These are phyloP conservation scores for Entophlyctis helioformis DNA, from an alignment of 192 early-diverging fungal species.

Conservation along the genomic window DNA sequence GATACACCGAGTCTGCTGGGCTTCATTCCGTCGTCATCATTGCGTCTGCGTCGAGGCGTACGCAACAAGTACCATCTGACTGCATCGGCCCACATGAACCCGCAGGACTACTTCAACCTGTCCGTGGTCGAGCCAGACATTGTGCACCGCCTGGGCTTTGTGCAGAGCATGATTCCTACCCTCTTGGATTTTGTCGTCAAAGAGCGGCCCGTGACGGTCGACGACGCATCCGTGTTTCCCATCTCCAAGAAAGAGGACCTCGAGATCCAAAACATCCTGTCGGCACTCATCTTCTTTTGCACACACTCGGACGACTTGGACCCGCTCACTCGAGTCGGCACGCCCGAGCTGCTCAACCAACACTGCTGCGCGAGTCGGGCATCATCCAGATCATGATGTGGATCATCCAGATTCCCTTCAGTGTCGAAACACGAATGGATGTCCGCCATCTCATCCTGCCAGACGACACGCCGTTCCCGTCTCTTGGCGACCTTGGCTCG, in stretches of 20 bases:
- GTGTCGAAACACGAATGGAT: neutral
- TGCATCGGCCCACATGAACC: slow-evolving; percentile 13
- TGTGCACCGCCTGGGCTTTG: slow-evolving; percentile 11
- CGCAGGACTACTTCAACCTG: slow-evolving; percentile 9
- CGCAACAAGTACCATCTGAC: too few species aligned
- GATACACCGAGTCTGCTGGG: too few species aligned
- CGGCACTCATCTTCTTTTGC: slow-evolving; percentile 17
- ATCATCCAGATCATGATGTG: slow-evolving; percentile 15
- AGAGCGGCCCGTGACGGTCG: too few species aligned
- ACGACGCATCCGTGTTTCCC: too few species aligned
- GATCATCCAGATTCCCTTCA: slow-evolving; percentile 14
- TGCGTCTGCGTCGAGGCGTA: too few species aligned
- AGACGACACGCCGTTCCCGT: too few species aligned
- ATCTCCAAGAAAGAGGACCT: too few species aligned
- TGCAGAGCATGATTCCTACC: too few species aligned
- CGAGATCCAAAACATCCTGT: too few species aligned
- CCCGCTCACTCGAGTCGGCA: slow-evolving; percentile 15
- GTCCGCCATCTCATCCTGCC: neutral
- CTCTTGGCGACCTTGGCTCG: too few species aligned
- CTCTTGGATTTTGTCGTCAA: too few species aligned
- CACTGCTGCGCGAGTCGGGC: slow-evolving; percentile 14
- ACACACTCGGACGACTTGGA: slow-evolving; percentile 11
- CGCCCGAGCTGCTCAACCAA: slow-evolving; percentile 18
- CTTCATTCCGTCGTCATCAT: too few species aligned
- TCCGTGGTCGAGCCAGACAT: slow-evolving; percentile 9